These are phyloP conservation scores for Fraxinus baroniana DNA, from an alignment of 305 asterid species.

Conservation along the genomic window DNA sequence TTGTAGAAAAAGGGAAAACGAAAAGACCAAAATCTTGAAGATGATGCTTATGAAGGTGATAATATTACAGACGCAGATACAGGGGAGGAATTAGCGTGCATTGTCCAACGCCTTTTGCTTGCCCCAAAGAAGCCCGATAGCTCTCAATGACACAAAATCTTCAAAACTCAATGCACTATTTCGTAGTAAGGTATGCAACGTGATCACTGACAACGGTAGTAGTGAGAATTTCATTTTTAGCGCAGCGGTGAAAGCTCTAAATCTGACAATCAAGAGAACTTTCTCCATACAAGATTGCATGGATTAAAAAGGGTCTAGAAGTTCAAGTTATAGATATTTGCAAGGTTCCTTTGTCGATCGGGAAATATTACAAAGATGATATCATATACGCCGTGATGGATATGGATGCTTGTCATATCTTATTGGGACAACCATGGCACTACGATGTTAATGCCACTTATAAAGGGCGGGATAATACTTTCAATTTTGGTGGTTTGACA, in stretches of 20 bases:
- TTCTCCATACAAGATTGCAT: background rate
- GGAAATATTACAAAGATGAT: background rate
- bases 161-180: background rate
- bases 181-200: background rate
- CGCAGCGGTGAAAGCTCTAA: background rate
- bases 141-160: background rate
- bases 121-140: background rate
- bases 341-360: background rate
- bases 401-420: background rate
- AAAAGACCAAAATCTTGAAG: background rate
- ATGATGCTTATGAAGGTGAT: background rate
- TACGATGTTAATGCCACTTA: background rate
- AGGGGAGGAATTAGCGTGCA: background rate
- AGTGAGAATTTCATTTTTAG: background rate
- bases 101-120: background rate
- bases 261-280: background rate
- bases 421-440: background rate
- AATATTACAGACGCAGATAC: background rate
- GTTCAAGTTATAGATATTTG: background rate
- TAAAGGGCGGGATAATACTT: background rate
- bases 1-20: background rate
- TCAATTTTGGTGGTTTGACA: too few relatives aligned
- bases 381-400: background rate
- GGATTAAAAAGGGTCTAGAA: background rate
- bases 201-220: background rate